Base-by-base conservation (phyloP, 352 stramenopile genomes). In the Aphanomyces stellatus region DNA sequence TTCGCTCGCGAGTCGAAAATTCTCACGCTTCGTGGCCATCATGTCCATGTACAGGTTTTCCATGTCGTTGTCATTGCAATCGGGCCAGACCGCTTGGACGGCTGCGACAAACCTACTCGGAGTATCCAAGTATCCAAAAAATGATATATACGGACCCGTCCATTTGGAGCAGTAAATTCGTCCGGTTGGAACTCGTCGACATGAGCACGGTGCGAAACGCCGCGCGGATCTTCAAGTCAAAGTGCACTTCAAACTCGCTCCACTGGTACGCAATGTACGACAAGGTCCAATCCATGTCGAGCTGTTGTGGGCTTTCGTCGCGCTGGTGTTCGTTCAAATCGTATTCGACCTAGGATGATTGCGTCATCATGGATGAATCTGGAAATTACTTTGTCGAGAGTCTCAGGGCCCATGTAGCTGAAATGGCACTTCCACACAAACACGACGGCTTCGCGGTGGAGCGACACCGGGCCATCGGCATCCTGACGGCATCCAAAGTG, bases 151-250 rank as follows among this genome's bases (percentile, higher is more conserved):
- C 19, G 13, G 34, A 67, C 60, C 60, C 60, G 48, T 67, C 60
- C 60, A 67, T 67, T 67, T 67, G 60, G 10, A 67, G 27, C 19
- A 67, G 60, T n/a, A 67, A 34, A 37, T 67, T 67, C 10, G 60
- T 41, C 17, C 13, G 25, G 6, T 57, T 37, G 30, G 43, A 22
- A 41, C 60, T 67, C 24, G 60, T 37, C 8, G 48, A 13, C 41
- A 57, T 40, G 2, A 67, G 17, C 17, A 67, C 46, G 5, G 5
- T 34, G 13, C 60, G 60, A 42, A 67, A 67, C 3, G 60, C 60
- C 10, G 6, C 11, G 17, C 60, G 60, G 11, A 67, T n/a, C 33
- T 37, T 31, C 10, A 11, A 11, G 7, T 67, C 60, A n/a, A 57
- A 24, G 8, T 35, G 24, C 22, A 37, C 27, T 15, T 67, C 60